Evolutionary conservation across 768 basidiomycete species (phyloP), one percentile per base, ranked within the genome.

Genomic region (Tricholoma furcatifolium): DNA sequence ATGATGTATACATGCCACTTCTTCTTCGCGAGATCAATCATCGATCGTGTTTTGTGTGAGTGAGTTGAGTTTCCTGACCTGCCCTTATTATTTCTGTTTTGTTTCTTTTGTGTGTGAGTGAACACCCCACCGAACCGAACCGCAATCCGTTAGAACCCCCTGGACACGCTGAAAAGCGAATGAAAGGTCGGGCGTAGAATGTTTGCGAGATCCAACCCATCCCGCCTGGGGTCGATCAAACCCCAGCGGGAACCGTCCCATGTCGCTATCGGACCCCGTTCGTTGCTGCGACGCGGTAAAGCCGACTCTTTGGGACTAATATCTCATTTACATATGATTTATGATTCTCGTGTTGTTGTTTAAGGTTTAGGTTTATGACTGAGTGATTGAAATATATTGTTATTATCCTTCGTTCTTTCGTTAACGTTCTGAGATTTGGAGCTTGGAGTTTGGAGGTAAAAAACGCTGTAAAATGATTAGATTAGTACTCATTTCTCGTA

Each of bases 141-240:
- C 70, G 88, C 90, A 91, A 74, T 85, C 84, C 81, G 85, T 85
- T 92, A 92, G 90, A 92, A 90, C 90, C 89, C 87, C 77, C 88
- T 82, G 86, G 86, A 90, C 67, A 59, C 70, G 71, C 79, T 73
- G 63, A 65, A 70, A 70, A 76, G 77, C 73, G 71, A 69, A 85
- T 85, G 88, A 91, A 88, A 55, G 78, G 87, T 72, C 78, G 88
- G 88, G 90, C 82, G 90, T 93, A 88, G 90, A 93, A 89, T 74
- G 88, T 88, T 80, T 93, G 90, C 90, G 83, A 93, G 71, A 93
- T 70, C 62, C 4, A 78, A 4, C 76, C 69, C 68, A 69, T 67
- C 63, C 70, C 68, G 69, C 62, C 57, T 64, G 67, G 75, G 75
- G 77, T 65, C 79, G 81, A 83, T 85, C 85, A 84, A 83, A 77